Percentiles rank a stretch among this genome's conserved stretches.
Conservation (phyloP, 768 basidiomycete genomes). For the Erythrobasidium yunnanense region DNA sequence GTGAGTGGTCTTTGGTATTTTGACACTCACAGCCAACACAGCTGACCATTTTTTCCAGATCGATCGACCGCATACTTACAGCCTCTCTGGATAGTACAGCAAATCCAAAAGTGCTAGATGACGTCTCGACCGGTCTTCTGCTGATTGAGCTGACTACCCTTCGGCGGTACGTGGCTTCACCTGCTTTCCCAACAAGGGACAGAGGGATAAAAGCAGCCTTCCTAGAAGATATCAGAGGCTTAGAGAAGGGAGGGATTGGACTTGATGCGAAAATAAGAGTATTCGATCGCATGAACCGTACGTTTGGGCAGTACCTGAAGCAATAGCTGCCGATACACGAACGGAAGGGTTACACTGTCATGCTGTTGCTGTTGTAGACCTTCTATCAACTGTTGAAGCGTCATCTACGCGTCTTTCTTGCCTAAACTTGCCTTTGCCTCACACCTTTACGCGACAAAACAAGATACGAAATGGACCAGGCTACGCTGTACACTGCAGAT, state of each 20-base stretch:
- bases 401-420: background rate
- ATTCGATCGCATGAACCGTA: background rate
- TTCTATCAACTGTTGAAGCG: too few relatives aligned
- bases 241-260: background rate
- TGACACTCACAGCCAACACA: background rate
- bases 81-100: constrained; percentile 44
- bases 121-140: constrained; percentile 62
- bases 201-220: constrained; percentile 59
- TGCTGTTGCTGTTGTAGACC: too few relatives aligned
- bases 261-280: background rate
- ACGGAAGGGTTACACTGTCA: too few relatives aligned
- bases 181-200: constrained; percentile 44
- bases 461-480: constrained; percentile 1
- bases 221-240: constrained; percentile 67
- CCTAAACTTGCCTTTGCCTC: background rate
- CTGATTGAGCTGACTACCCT: constrained; percentile 60
- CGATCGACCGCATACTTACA: constrained; percentile 60
- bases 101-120: constrained; percentile 24
- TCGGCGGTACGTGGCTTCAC: constrained; percentile 56
- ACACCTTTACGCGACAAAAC: background rate
- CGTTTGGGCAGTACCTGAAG: constrained; percentile 5
- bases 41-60: constrained; percentile 42
- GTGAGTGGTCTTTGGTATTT: constrained; percentile 38
- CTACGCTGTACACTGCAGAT: constrained; percentile 46
- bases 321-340: background rate